These are phyloP conservation scores for Pochonia chlamydosporia DNA, from an alignment of 2,329 filamentous ascomycete genomes.

Conservation along the genomic window DNA sequence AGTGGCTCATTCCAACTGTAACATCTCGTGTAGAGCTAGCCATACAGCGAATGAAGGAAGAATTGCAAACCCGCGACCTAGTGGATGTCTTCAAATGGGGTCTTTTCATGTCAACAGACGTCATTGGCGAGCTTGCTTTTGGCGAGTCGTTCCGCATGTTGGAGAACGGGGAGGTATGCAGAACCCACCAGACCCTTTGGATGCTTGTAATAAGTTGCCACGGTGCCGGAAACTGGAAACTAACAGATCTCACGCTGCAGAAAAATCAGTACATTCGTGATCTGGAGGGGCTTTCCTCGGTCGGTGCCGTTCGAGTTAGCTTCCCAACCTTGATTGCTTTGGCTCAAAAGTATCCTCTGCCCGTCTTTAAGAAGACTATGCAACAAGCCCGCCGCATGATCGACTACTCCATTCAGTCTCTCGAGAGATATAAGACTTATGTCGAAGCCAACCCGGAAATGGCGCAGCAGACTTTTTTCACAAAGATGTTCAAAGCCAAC, in stretches of 20 bases:
- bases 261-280: slow-evolving; percentile 33
- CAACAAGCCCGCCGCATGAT: slow-evolving; percentile 11
- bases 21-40: slow-evolving; percentile 29
- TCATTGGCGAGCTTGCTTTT: slow-evolving; percentile 48
- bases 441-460: slow-evolving; percentile 13
- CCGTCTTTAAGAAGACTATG: slow-evolving; percentile 14
- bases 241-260: background rate
- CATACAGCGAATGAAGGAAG: slow-evolving; percentile 37
- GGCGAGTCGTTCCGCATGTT: slow-evolving; percentile 50
- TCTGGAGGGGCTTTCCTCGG: slow-evolving; percentile 22
- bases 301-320: slow-evolving; percentile 17
- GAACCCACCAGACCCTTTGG: background rate
- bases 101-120: slow-evolving; percentile 47
- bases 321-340: slow-evolving; percentile 23
- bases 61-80: slow-evolving; percentile 28
- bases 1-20: slow-evolving; percentile 25
- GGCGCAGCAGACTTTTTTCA: slow-evolving; percentile 28
- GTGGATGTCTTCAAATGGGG: slow-evolving; percentile 49
- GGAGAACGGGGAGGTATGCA: slow-evolving; percentile 39
- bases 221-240: too few species aligned
- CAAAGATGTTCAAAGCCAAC: slow-evolving; percentile 29
- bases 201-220: slow-evolving; percentile 23
- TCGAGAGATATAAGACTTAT: slow-evolving; percentile 20
- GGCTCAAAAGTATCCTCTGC: slow-evolving; percentile 14
- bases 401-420: slow-evolving; percentile 21